Conservation (phyloP, 179 eudicot species). For the Beta lomatogona region DNA sequence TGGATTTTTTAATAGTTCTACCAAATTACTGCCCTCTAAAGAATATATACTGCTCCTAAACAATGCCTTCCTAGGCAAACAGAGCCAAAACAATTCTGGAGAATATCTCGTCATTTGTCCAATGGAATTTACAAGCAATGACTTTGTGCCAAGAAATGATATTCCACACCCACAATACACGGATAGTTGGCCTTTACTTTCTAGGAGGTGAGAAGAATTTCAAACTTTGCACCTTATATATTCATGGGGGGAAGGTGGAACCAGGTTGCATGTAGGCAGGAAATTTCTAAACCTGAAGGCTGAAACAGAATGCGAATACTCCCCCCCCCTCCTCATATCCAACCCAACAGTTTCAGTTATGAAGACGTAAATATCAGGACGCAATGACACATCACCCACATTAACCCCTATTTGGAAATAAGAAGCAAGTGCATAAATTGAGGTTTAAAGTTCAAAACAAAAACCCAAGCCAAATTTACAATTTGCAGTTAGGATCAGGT, state of each 20-base stretch:
- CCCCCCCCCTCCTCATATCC: background rate
- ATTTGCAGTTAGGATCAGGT: background rate
- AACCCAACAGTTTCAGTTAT: background rate
- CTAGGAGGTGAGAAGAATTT: background rate
- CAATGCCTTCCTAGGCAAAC: background rate
- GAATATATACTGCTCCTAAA: background rate
- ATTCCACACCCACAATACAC: background rate
- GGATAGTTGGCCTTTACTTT: background rate
- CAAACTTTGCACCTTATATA: background rate
- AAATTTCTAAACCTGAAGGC: background rate
- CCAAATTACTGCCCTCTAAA: background rate
- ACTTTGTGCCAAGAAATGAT: background rate
- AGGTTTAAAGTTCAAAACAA: background rate
- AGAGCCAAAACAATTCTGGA: background rate
- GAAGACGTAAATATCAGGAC: background rate
- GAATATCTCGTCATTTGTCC: background rate
- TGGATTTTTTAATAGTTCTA: background rate
- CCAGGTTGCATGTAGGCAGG: background rate
- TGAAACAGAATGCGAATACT: background rate
- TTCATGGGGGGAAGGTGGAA: background rate
- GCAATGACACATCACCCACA: background rate
- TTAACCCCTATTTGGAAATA: background rate
- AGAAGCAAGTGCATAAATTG: background rate
- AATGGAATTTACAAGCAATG: background rate
- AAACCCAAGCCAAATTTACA: background rate